phyloP scores from a whole-genome alignment of 2,329 filamentous ascomycete genomes.

The Gaeumannomyces tritici region DNA sequence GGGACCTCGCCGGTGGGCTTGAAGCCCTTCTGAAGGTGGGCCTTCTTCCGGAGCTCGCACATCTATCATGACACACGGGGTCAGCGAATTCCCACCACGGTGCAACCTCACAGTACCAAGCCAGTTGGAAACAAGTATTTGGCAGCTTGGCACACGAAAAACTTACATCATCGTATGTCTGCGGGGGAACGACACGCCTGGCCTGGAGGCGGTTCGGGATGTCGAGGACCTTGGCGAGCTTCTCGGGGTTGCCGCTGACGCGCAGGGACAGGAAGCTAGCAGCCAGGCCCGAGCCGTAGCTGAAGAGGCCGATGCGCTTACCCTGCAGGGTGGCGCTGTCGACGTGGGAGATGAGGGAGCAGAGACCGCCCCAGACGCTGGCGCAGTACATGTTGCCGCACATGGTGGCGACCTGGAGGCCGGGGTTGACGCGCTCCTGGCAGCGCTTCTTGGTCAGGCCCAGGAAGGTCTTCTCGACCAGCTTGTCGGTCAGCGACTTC shows the following conservation, averaged over 20 bases:
- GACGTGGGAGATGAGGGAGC: constrained; percentile 56
- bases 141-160: background rate
- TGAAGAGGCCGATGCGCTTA: constrained; percentile 69
- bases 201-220: constrained; percentile 58
- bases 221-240: constrained; percentile 58
- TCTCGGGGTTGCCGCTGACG: constrained; percentile 59
- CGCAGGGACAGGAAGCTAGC: constrained; percentile 66
- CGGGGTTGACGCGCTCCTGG: constrained; percentile 64
- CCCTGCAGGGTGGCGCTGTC: constrained; percentile 53
- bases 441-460: constrained; percentile 74
- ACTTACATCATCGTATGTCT: constrained; percentile 65
- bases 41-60: constrained; percentile 73
- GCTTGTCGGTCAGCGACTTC: constrained; percentile 71
- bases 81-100: background rate
- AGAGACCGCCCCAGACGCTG: constrained; percentile 70
- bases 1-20: constrained; percentile 59
- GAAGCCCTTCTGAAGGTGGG: constrained; percentile 74
- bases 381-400: constrained; percentile 62
- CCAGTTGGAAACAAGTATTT: background rate
- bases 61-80: constrained; percentile 38
- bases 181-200: constrained; percentile 57
- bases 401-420: constrained; percentile 67
- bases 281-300: constrained; percentile 68
- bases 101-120: background rate
- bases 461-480: constrained; percentile 82